A percentile compares a stretch with the other conserved stretches of the same genome.
phyloP scores from a whole-genome alignment of 306 rosid genomes.

The Acacia melanoxylon region DNA sequence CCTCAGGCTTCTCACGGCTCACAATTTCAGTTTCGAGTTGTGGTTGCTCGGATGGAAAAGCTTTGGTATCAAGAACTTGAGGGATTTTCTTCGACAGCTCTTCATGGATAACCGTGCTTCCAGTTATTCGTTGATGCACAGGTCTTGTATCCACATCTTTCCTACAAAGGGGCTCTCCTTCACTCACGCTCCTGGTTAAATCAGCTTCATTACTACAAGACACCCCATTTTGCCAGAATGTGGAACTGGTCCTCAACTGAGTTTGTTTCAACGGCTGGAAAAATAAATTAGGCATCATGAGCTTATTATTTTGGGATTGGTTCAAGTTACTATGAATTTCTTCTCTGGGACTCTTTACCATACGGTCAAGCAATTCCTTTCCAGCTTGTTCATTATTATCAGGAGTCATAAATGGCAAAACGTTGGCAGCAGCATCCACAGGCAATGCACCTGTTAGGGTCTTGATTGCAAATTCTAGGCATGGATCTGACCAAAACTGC shows the following conservation, averaged over 20 bases:
- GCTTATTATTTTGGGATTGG: conserved; percentile 42
- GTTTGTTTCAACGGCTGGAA: conserved; percentile 43
- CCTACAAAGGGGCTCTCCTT: conserved; percentile 28
- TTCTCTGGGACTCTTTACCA: conserved; percentile 26
- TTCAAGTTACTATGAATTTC: conserved; percentile 29
- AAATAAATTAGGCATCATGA: conserved; percentile 26
- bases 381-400: conserved; percentile 26
- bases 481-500: conserved; percentile 75
- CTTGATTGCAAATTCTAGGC: conserved; percentile 73
- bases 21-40: conserved; percentile 34
- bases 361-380: conserved; percentile 33
- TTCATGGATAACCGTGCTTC: conserved; percentile 14
- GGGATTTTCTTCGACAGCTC: neutral
- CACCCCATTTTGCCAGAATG: conserved; percentile 31
- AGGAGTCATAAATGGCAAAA: conserved; percentile 27
- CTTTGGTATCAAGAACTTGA: neutral
- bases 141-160: conserved; percentile 5
- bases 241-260: conserved; percentile 27
- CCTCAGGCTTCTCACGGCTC: conserved; percentile 27
- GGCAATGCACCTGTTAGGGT: conserved; percentile 71
- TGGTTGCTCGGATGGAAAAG: conserved; percentile 34
- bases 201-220: conserved; percentile 22
- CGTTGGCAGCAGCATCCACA: conserved; percentile 45
- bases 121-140: neutral
- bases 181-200: conserved; percentile 22